Percentiles rank a stretch among this genome's conserved stretches.
These are phyloP conservation scores for Alisma plantagoaquatica DNA, from an alignment of 106 monocot species.

Conservation along the genomic window DNA sequence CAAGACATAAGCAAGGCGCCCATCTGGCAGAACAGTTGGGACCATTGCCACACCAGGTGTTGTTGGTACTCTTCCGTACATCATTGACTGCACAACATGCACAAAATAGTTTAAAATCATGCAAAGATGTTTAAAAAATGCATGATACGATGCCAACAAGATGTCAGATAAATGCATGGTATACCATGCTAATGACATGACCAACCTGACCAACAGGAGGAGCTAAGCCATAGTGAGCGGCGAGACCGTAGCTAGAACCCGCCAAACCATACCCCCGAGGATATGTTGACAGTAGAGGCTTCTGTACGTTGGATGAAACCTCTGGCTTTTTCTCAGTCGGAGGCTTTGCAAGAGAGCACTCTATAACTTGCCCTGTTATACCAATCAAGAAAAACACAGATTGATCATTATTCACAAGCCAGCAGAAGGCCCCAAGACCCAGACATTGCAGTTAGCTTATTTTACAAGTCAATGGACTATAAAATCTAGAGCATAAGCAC, in stretches of 20 bases:
- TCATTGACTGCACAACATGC: slow-evolving; percentile 42
- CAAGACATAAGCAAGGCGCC: slow-evolving; percentile 61
- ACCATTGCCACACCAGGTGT: slow-evolving; percentile 52
- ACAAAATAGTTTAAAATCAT: neutral
- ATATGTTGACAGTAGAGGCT: slow-evolving; percentile 45
- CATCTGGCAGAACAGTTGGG: slow-evolving; percentile 69
- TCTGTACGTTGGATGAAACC: slow-evolving; percentile 21
- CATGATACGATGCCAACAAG: neutral
- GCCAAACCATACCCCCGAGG: slow-evolving; percentile 35
- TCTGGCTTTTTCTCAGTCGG: slow-evolving; percentile 62
- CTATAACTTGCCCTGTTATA: slow-evolving; percentile 57
- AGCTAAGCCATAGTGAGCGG: slow-evolving; percentile 20
- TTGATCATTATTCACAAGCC: too few relatives aligned
- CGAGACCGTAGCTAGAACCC: slow-evolving; percentile 40
- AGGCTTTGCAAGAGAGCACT: slow-evolving; percentile 92
- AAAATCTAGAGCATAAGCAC: neutral
- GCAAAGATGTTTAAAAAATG: neutral
- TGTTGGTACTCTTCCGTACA: slow-evolving; percentile 32
- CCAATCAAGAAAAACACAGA: neutral
- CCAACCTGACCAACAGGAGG: slow-evolving; percentile 32
- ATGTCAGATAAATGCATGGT: too few relatives aligned
- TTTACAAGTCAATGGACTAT: slow-evolving; percentile 9
- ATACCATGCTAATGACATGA: neutral
- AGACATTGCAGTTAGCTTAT: too few relatives aligned
- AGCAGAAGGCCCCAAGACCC: too few relatives aligned